These are phyloP conservation scores for Rauvolfia tetraphylla DNA, from an alignment of 257 asterid genomes.

Conservation along the genomic window DNA sequence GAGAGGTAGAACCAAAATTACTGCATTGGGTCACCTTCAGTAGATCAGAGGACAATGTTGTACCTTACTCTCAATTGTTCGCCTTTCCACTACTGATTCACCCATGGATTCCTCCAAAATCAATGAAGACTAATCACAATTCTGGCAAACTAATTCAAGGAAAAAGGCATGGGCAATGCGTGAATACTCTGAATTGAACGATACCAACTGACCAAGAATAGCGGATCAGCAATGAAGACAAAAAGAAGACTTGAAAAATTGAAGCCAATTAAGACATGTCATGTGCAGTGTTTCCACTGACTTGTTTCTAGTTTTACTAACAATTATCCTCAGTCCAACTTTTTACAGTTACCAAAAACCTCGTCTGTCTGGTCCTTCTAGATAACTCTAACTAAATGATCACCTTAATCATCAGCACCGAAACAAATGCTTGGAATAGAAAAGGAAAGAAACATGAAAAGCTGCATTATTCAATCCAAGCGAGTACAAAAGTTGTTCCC, in stretches of 20 bases:
- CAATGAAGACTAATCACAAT: slow-evolving; percentile 24
- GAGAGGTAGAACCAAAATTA: slow-evolving; percentile 12
- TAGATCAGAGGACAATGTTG: slow-evolving; percentile 17
- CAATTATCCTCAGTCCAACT: slow-evolving; percentile 25
- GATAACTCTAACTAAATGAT: slow-evolving; percentile 32
- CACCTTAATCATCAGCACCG: slow-evolving; percentile 41
- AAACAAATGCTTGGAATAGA: slow-evolving; percentile 17
- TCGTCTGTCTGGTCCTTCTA: slow-evolving; percentile 33
- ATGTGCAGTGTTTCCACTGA: slow-evolving; percentile 45
- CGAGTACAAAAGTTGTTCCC: slow-evolving; percentile 35
- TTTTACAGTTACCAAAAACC: slow-evolving; percentile 21
- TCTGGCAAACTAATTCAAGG: slow-evolving; percentile 25
- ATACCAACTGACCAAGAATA: slow-evolving; percentile 24
- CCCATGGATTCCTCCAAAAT: slow-evolving; percentile 28
- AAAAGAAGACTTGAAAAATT: slow-evolving; percentile 30
- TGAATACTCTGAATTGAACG: slow-evolving; percentile 30
- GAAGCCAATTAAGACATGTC: slow-evolving; percentile 27
- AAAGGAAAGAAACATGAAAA: slow-evolving; percentile 14
- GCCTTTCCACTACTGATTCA: slow-evolving; percentile 45
- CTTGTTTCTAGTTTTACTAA: slow-evolving; percentile 13
- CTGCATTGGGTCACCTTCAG: slow-evolving; percentile 18
- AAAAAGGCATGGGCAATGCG: slow-evolving; percentile 28
- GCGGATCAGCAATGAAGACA: slow-evolving; percentile 26
- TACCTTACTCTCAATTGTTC: slow-evolving; percentile 40
- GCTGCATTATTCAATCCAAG: slow-evolving; percentile 29